phyloP scores from a whole-genome alignment of 108 stramenopile genomes.

The Pseudonitzschia multiseries region DNA sequence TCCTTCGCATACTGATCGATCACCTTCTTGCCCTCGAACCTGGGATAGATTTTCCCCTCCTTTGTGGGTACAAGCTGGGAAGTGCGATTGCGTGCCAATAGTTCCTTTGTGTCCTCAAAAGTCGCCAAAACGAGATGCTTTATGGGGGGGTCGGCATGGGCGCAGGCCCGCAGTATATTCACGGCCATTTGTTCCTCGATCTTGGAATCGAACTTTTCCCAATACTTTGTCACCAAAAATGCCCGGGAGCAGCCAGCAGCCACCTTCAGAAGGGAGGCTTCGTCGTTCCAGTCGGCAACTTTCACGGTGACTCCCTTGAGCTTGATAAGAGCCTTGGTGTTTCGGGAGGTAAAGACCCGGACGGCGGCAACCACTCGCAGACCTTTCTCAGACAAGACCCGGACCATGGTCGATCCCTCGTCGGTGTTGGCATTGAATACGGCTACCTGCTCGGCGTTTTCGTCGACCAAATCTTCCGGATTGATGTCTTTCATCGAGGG shows the following conservation, averaged over 20 bases:
- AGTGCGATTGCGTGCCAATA: slow-evolving; percentile 29
- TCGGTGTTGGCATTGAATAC: slow-evolving; percentile 55
- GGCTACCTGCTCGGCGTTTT: slow-evolving; percentile 39
- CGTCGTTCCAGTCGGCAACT: slow-evolving; percentile 50
- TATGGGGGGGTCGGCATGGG: slow-evolving; percentile 29
- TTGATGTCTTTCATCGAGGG: slow-evolving; percentile 34
- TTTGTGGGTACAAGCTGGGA: slow-evolving; percentile 44
- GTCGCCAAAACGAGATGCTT: slow-evolving; percentile 45
- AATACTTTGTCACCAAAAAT: slow-evolving; percentile 49
- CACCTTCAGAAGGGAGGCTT: slow-evolving; percentile 36
- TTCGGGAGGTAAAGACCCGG: slow-evolving; percentile 43
- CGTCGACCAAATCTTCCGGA: slow-evolving; percentile 14
- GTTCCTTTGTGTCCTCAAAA: slow-evolving; percentile 47
- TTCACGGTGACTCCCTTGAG: slow-evolving; percentile 49
- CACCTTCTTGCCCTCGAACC: slow-evolving; percentile 42
- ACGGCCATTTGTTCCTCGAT: slow-evolving; percentile 53
- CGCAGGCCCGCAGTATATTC: slow-evolving; percentile 42
- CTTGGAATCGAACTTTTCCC: slow-evolving; percentile 49
- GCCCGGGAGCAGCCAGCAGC: slow-evolving; percentile 44
- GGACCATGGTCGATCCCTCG: slow-evolving; percentile 52
- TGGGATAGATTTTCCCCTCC: slow-evolving; percentile 51
- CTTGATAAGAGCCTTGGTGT: slow-evolving; percentile 47
- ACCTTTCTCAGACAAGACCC: slow-evolving; percentile 46
- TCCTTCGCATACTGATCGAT: slow-evolving; percentile 38
- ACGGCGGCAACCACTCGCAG: slow-evolving; percentile 50